Percentiles rank a stretch among this genome's conserved stretches.
phyloP scores from a whole-genome alignment of 2,329 filamentous ascomycete genomes.

The Clathrospora elynae region DNA sequence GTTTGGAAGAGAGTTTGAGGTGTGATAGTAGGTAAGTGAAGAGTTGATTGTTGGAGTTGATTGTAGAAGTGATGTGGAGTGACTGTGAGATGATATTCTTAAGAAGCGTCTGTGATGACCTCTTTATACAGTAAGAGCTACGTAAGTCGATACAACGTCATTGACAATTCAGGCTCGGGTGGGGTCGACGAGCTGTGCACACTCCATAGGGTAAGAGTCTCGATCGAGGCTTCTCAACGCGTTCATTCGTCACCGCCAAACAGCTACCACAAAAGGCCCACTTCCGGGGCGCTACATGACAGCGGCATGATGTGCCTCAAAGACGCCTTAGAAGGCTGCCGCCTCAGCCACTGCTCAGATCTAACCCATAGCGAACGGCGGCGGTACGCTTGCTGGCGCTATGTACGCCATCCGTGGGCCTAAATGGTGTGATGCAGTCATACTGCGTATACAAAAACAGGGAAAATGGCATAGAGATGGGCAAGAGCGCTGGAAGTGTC shows the following conservation, averaged over 20 bases:
- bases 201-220: slow-evolving; percentile 9
- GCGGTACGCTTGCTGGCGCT: slow-evolving; percentile 21
- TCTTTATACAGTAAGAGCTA: too few relatives aligned
- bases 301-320: slow-evolving; percentile 23
- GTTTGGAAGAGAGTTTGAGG: background rate
- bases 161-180: slow-evolving; percentile 13
- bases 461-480: background rate
- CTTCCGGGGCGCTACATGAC: slow-evolving; percentile 10
- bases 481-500: too few relatives aligned
- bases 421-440: slow-evolving; percentile 9
- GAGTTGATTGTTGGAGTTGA: slow-evolving; percentile 4
- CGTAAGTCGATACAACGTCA: too few relatives aligned
- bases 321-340: slow-evolving; percentile 6
- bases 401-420: slow-evolving; percentile 6
- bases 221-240: slow-evolving; percentile 10
- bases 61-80: slow-evolving; percentile 3
- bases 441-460: slow-evolving; percentile 4
- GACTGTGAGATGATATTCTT: slow-evolving; percentile 14
- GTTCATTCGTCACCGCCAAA: slow-evolving; percentile 7
- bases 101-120: slow-evolving; percentile 9
- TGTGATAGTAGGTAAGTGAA: slow-evolving; percentile 7
- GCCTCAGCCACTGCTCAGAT: slow-evolving; percentile 19
- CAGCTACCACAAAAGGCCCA: slow-evolving; percentile 5
- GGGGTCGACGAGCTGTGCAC: background rate
- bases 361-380: slow-evolving; percentile 8